A percentile compares a stretch with the other conserved stretches of the same genome.
Evolutionary conservation across 768 basidiomycete species (phyloP).

Genomic region (Phlebiopsis gigantea): DNA sequence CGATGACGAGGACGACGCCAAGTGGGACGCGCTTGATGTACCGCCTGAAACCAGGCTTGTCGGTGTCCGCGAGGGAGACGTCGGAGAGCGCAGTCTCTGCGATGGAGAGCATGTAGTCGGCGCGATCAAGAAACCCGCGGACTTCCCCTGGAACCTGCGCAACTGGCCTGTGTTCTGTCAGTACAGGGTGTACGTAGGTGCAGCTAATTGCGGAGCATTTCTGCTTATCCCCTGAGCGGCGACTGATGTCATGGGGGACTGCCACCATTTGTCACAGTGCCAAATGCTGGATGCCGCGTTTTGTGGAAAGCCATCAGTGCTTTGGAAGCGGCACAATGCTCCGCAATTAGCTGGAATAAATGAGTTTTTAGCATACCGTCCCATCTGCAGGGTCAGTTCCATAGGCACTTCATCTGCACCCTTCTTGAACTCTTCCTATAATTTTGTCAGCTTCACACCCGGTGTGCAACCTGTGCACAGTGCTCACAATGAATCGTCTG

Average conservation of each 20-base stretch:
- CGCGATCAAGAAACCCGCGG: conserved; percentile 73
- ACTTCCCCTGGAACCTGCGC: conserved; percentile 77
- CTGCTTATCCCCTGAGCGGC: too few species aligned
- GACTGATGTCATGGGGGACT: too few species aligned
- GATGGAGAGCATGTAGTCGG: conserved; percentile 80
- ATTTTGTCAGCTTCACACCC: background rate
- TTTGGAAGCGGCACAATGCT: background rate
- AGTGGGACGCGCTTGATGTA: conserved; percentile 81
- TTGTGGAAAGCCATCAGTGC: background rate
- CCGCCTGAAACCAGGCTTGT: conserved; percentile 78
- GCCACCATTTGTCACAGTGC: background rate
- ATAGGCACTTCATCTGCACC: conserved; percentile 56
- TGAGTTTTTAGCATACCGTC: conserved; percentile 68
- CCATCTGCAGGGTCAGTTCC: conserved; percentile 89
- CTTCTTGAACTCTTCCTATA: conserved; percentile 46
- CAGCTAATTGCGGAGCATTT: too few species aligned
- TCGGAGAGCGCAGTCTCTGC: conserved; percentile 72
- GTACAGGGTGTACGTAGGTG: background rate
- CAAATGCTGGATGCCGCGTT: background rate
- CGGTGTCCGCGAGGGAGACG: conserved; percentile 66
- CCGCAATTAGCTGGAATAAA: too few species aligned
- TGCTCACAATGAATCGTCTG: conserved; percentile 60
- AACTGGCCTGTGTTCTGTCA: conserved; percentile 52
- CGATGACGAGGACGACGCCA: conserved; percentile 83
- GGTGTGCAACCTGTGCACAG: background rate